Evolutionary conservation across 495 filamentous ascomycete species (phyloP).

Genomic region (Penicillium subrubescens): DNA sequence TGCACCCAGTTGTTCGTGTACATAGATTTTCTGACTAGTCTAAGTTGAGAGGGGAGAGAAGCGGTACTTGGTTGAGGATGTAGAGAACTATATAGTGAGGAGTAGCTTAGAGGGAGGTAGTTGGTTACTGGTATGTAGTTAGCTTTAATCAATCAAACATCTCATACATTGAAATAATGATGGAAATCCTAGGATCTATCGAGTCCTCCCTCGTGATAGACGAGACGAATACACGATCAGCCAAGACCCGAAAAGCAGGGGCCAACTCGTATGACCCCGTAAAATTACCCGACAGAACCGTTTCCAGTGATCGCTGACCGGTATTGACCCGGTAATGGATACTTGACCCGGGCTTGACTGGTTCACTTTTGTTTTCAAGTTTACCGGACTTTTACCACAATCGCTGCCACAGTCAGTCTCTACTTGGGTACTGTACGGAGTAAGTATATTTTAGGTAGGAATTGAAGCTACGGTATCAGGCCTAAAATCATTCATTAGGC

Average conservation of each 20-base stretch:
- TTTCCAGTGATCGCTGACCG: constrained; percentile 6
- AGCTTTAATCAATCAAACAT: not conserved
- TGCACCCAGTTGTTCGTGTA: not conserved
- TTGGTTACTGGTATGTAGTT: not conserved
- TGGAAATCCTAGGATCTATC: not conserved
- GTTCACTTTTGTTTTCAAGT: not conserved
- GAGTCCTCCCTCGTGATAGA: not conserved
- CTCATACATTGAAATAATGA: too few species aligned
- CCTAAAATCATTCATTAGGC: not conserved
- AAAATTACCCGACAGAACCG: constrained; percentile 7
- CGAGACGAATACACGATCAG: not conserved
- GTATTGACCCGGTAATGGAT: constrained; percentile 5
- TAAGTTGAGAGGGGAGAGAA: too few species aligned
- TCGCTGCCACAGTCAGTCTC: too few species aligned
- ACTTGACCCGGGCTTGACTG: not conserved
- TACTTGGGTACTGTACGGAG: not conserved
- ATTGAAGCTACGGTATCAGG: not conserved
- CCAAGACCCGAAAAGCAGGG: not conserved
- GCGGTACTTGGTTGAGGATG: too few species aligned
- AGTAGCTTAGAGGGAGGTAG: too few species aligned
- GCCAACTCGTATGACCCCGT: constrained; percentile 6
- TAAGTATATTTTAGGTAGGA: not conserved
- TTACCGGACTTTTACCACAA: not conserved
- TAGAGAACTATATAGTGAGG: too few species aligned
- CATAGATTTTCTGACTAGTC: not conserved